Conservation (phyloP, 1,284 basidiomycete species). For the Sporisorium reilianum region DNA sequence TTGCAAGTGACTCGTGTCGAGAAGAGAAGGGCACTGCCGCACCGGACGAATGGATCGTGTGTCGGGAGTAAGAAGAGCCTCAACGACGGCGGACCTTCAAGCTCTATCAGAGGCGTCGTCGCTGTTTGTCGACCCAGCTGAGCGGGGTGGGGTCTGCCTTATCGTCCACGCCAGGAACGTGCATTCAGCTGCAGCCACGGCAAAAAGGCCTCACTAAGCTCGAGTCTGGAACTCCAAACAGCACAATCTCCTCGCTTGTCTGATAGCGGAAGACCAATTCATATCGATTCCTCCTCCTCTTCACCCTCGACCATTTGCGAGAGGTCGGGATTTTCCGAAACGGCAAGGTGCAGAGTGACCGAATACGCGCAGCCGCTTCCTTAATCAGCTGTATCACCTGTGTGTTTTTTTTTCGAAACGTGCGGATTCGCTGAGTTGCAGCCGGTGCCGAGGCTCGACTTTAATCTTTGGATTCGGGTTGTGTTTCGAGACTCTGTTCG, state of each 20-base stretch:
- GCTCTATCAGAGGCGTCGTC: too few relatives aligned
- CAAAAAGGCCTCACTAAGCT: not conserved
- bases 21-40: too few relatives aligned
- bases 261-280: too few relatives aligned
- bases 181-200: not conserved
- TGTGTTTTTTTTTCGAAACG: not conserved
- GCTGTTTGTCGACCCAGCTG: not conserved
- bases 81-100: not conserved
- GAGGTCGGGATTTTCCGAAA: not conserved
- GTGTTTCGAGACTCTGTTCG: not conserved
- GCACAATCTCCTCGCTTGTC: too few relatives aligned
- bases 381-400: not conserved
- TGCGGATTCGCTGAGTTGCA: not conserved
- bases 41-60: too few relatives aligned
- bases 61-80: not conserved
- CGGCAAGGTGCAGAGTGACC: conserved; percentile 3
- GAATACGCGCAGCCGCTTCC: not conserved
- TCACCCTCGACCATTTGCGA: too few relatives aligned
- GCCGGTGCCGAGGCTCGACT: conserved; percentile 5
- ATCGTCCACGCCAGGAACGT: not conserved
- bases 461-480: not conserved
- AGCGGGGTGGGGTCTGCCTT: too few relatives aligned
- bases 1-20: not conserved
- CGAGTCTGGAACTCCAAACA: too few relatives aligned
- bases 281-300: too few relatives aligned